Conservation (phyloP, 1,139 yeast species). For the Pneumocystis oryctolagi region DNA sequence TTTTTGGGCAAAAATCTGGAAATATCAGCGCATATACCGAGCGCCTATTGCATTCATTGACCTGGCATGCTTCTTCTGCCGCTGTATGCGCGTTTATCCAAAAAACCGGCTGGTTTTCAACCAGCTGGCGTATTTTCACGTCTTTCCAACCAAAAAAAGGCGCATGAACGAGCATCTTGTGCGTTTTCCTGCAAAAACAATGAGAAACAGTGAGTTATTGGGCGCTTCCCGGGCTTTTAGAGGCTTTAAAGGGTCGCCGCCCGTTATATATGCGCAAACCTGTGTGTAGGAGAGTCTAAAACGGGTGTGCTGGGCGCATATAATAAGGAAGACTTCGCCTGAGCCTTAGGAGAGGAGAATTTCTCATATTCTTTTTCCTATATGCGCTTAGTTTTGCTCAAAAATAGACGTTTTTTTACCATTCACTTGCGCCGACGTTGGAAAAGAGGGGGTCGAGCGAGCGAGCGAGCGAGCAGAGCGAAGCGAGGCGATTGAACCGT, state of each 20-base stretch:
- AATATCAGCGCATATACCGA: neutral
- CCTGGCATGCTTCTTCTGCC: neutral
- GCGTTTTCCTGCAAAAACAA: neutral
- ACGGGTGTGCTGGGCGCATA: neutral
- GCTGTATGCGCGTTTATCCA: neutral
- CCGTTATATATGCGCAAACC: neutral
- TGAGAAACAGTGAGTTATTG: neutral
- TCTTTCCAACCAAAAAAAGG: neutral
- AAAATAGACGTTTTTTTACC: too few relatives aligned
- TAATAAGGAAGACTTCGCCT: neutral
- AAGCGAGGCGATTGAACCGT: too few relatives aligned
- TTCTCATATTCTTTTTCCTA: too few relatives aligned
- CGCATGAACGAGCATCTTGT: neutral
- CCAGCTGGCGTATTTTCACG: neutral
- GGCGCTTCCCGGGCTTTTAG: neutral
- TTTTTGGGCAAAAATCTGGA: neutral
- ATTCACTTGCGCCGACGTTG: too few relatives aligned
- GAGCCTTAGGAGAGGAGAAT: neutral
- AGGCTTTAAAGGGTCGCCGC: too few relatives aligned
- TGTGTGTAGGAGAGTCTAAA: neutral
- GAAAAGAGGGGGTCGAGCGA: too few relatives aligned
- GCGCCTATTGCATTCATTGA: neutral
- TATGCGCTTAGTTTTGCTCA: too few relatives aligned
- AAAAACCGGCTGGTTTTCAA: neutral
- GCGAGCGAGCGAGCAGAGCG: too few relatives aligned